Evolutionary conservation across 805 yeast genomes (phyloP), one percentile per base, ranked within the genome.

Genomic region (Yamadazyma phyllophila): DNA sequence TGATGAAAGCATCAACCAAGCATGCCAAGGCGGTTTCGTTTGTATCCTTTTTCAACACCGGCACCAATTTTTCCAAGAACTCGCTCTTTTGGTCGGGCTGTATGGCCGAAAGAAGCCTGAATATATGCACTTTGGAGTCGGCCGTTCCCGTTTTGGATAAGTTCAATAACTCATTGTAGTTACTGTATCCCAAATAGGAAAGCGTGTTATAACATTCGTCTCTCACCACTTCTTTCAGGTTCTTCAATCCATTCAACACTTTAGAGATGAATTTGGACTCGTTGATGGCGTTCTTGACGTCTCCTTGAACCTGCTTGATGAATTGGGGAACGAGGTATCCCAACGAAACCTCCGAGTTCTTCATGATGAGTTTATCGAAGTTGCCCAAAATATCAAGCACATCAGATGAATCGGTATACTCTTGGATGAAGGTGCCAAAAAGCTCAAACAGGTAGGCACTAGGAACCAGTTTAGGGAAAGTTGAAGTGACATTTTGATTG

Each of bases 201-300:
- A 40, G 69, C 49, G 7, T 47, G 8, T 67, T 51, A 9, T 65
- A 58, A 2, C 88, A 73, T 14, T 76, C 75, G 8, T 51, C 48
- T 50, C 92, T 77, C 1, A 85, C 82, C n/a, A 58, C 41, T 17
- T 79, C 87, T 56, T 89, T 91, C 2, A 90, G 68, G 9, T 94
- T 82, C 52, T 87, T 85, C 48, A 88, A 67, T 7, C 62, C 60
- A 32, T 61, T 58, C 13, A 70, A 57, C 13, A 60, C 45, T 29
- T 61, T 53, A 7, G 52, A 27, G n/a, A 64, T 51, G 13, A 64
- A 52, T 46, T 62, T 64, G 1, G 81, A 64, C 7, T 31, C 39
- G 65, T 41, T 30, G 11, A 48, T 78, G 51, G 27, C 43, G 11
- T 11, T 12, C 15, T 41, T 41, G 13, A n/a, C n/a, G 12, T 15